These are phyloP conservation scores for Ophiostoma angusticollis DNA, from an alignment of 2,329 filamentous ascomycete species.

Conservation along the genomic window DNA sequence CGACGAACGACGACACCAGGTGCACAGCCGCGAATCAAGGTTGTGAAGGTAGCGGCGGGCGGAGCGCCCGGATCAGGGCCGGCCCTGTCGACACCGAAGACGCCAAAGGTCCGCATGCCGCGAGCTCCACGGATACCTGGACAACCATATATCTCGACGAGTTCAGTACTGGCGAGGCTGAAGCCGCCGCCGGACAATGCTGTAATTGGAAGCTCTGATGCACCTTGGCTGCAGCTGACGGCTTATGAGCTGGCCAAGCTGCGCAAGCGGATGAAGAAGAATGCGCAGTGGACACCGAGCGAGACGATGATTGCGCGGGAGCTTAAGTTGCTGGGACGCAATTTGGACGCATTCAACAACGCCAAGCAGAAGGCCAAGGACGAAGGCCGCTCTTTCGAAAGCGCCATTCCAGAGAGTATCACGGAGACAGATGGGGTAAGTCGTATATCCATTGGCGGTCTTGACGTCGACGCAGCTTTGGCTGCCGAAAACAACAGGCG, in stretches of 20 bases:
- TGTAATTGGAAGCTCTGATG: slow-evolving; percentile 43
- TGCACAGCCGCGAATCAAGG: slow-evolving; percentile 34
- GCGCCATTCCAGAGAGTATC: slow-evolving; percentile 26
- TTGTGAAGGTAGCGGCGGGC: slow-evolving; percentile 22
- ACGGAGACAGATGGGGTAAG: slow-evolving; percentile 37
- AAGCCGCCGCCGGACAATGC: slow-evolving; percentile 49
- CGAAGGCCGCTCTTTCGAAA: slow-evolving; percentile 48
- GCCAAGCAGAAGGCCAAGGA: slow-evolving; percentile 54
- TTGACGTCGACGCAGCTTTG: slow-evolving; percentile 40
- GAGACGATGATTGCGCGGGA: slow-evolving; percentile 77
- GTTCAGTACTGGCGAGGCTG: slow-evolving; percentile 27
- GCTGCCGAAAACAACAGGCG: slow-evolving; percentile 49
- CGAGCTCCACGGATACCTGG: slow-evolving; percentile 15
- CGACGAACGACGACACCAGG: slow-evolving; percentile 20
- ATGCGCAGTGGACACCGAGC: slow-evolving; percentile 71
- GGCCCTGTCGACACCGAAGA: slow-evolving; percentile 22
- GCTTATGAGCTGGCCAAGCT: slow-evolving; percentile 54
- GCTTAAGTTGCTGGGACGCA: slow-evolving; percentile 56
- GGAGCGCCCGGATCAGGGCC: not conserved
- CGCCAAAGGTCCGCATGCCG: slow-evolving; percentile 29
- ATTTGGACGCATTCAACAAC: slow-evolving; percentile 46
- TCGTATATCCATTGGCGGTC: slow-evolving; percentile 46
- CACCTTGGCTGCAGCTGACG: slow-evolving; percentile 54
- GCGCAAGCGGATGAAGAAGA: slow-evolving; percentile 84
- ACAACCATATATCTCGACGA: slow-evolving; percentile 23